Evolutionary conservation across 306 rosid genomes (phyloP), one percentile per base, ranked within the genome.

Genomic region (Pachyrhizus erosus): DNA sequence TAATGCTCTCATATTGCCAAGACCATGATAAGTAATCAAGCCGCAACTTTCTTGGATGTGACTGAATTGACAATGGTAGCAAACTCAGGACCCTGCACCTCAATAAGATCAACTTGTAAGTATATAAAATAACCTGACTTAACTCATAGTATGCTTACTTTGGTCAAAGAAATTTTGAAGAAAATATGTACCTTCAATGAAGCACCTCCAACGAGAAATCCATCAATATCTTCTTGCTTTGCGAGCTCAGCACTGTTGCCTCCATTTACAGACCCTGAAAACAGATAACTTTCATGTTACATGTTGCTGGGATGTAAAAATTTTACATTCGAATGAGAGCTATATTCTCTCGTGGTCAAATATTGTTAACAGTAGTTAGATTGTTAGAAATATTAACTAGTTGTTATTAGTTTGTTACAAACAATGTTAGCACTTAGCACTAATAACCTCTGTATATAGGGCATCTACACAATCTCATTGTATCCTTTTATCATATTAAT

Each of bases 141-240:
- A 27, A 66, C 48, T 13, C 77, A 54, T 15, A 9, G 11, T 24
- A 12, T 65, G 11, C 31, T 34, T 31, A 7, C 12, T 58, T 49
- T 34, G 45, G 20, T 27, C 66, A 68, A 37, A 17, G 15, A 82
- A 73, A 51, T 4, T 71, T 49, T 70, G 78, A 68, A 85, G 57
- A 93, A 87, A 76, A 58, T 88, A 92, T 33, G 71, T 88, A 92
- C 99, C 99, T 96, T 96, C 40, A 96, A 75, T 34, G 99, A 96
- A 84, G 99, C 98, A 73, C 99, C 99, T 39, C 99, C 99, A 11
- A 96, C 99, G 2, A 96, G 94, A 86, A 96, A 96, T 75, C 99
- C 99, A 76, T 96, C 99, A 67, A 96, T 96, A 65, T 96, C 99
- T 86, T 96, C 98, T 85, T 96, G 80, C 90, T 92, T 93, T 29